Evolutionary conservation across 805 yeast species (phyloP).

Genomic region (Saccharomycopsis guyanensis): DNA sequence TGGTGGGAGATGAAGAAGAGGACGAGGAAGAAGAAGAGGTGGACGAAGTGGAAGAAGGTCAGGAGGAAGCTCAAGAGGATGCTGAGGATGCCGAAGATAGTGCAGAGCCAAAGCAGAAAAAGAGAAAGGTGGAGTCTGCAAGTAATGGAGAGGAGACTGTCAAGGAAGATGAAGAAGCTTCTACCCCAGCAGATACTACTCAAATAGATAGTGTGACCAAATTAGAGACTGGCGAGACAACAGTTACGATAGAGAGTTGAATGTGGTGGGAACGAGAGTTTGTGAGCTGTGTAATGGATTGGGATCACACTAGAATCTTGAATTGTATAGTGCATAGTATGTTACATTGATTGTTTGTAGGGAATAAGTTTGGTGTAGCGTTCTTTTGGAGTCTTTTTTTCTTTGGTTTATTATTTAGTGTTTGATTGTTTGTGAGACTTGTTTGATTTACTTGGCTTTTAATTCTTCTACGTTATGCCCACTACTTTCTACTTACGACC

Average conservation of each 20-base stretch:
- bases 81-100: constrained; percentile 27
- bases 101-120: constrained; percentile 18
- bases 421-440: too few species aligned
- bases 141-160: constrained; percentile 23
- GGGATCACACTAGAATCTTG: too few species aligned
- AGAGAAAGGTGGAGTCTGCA: constrained; percentile 16
- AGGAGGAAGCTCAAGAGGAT: constrained; percentile 27
- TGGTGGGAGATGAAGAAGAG: constrained; percentile 34
- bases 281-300: too few species aligned
- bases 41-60: constrained; percentile 34
- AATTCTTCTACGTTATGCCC: too few species aligned
- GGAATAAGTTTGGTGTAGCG: too few species aligned
- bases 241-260: not conserved
- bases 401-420: too few species aligned
- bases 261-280: too few species aligned
- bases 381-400: too few species aligned
- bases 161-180: constrained; percentile 14
- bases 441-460: too few species aligned
- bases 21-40: constrained; percentile 35
- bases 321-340: not conserved
- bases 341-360: too few species aligned
- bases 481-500: too few species aligned
- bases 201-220: constrained; percentile 5
- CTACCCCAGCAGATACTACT: constrained; percentile 20
- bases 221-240: not conserved